Evolutionary conservation across 441 rosid genomes (phyloP).

Genomic region (Flueggea neowawraea): DNA sequence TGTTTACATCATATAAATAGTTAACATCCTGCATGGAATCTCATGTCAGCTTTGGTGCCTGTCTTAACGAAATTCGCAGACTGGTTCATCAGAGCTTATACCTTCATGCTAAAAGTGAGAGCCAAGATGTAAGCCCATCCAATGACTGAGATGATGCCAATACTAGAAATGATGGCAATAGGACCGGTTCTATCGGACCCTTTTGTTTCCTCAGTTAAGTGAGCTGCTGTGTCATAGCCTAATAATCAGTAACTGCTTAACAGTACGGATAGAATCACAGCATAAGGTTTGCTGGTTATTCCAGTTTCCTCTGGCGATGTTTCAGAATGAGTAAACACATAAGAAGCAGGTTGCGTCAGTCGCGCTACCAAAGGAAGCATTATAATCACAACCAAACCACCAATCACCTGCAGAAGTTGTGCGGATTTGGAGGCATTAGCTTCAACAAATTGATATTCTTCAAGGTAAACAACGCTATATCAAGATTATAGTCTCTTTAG

Average conservation of each 20-base stretch:
- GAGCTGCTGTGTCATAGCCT: conserved; percentile 72
- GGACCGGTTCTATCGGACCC: conserved; percentile 65
- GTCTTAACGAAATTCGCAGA: too few species aligned
- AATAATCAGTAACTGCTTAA: conserved; percentile 58
- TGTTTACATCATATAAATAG: too few species aligned
- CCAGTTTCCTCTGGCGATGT: conserved; percentile 40
- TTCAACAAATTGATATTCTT: too few species aligned
- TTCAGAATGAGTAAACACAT: conserved; percentile 51
- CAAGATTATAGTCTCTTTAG: too few species aligned
- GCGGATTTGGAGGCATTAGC: too few species aligned
- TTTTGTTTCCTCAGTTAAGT: conserved; percentile 69
- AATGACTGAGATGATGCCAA: conserved; percentile 52
- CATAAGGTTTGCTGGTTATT: conserved; percentile 55
- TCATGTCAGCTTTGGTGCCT: too few species aligned
- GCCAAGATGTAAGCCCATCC: conserved; percentile 60
- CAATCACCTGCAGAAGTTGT: too few species aligned
- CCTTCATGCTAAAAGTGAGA: conserved; percentile 48
- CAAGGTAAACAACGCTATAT: too few species aligned
- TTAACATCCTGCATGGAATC: too few species aligned
- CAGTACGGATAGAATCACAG: conserved; percentile 28
- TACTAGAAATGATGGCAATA: conserved; percentile 53
- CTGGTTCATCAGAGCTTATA: neutral
- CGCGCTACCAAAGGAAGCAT: conserved; percentile 18
- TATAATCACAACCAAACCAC: neutral
- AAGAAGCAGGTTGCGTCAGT: conserved; percentile 50